Percentiles rank a stretch among this genome's conserved stretches.
phyloP scores from a whole-genome alignment of 148 eudicot species.

The Polygonum maritimum region DNA sequence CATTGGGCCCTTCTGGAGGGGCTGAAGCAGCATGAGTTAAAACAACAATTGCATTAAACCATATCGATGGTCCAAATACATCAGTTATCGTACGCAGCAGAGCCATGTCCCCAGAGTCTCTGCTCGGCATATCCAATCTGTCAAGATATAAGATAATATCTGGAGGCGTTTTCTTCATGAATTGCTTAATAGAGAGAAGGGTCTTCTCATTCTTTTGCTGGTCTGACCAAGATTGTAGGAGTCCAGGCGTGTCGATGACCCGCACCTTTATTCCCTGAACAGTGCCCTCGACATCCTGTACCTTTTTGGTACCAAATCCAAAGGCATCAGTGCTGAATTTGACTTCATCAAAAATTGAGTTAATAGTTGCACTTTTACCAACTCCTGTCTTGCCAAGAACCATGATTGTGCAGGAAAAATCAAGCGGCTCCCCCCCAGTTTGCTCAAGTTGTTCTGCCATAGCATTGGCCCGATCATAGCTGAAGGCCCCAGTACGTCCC shows the following conservation, averaged over 20 bases:
- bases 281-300: slow-evolving; percentile 90
- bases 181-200: slow-evolving; percentile 68
- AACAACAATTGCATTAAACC: slow-evolving; percentile 98
- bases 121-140: slow-evolving; percentile 88
- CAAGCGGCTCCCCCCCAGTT: slow-evolving; percentile 75
- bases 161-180: slow-evolving; percentile 84
- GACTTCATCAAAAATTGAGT: slow-evolving; percentile 81
- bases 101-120: slow-evolving; percentile 89
- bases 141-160: slow-evolving; percentile 93
- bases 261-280: slow-evolving; percentile 92
- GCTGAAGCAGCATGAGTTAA: slow-evolving; percentile 98
- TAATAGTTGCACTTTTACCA: slow-evolving; percentile 96
- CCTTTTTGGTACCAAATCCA: slow-evolving; percentile 70
- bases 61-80: slow-evolving; percentile 79
- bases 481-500: slow-evolving; percentile 74
- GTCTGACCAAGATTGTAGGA: slow-evolving; percentile 71
- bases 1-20: slow-evolving; percentile 99
- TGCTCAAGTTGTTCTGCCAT: slow-evolving; percentile 96
- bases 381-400: slow-evolving; percentile 96
- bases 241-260: slow-evolving; percentile 96
- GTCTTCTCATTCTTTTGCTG: slow-evolving; percentile 79
- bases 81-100: slow-evolving; percentile 75
- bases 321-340: slow-evolving; percentile 85
- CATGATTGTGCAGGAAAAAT: slow-evolving; percentile 95
- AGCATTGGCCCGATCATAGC: slow-evolving; percentile 96